phyloP scores from a whole-genome alignment of 352 stramenopile species.

The Pilasporangium apinafurcum region DNA sequence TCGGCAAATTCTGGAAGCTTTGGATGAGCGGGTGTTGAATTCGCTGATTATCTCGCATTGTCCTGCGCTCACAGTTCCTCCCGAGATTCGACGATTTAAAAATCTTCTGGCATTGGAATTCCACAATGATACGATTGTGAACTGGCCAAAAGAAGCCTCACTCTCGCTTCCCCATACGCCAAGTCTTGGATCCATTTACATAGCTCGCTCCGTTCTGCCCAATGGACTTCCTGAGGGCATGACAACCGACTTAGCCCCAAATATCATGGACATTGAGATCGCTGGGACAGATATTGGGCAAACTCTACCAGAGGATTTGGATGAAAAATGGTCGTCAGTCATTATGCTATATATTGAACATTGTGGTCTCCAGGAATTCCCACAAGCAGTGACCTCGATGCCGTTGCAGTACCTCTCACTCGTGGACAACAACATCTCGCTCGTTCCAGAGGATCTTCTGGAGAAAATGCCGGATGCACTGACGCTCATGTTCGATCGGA shows the following conservation, averaged over 20 bases:
- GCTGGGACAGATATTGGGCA: conserved; percentile 12
- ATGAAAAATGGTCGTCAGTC: conserved; percentile 19
- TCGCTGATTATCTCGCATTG: conserved; percentile 43
- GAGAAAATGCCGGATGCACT: conserved; percentile 21
- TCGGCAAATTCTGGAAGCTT: conserved; percentile 8
- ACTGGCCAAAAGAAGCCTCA: conserved; percentile 18
- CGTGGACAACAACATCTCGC: conserved; percentile 29
- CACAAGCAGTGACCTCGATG: conserved; percentile 8
- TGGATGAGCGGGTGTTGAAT: conserved; percentile 26
- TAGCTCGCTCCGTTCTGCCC: conserved; percentile 15
- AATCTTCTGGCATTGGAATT: conserved; percentile 32
- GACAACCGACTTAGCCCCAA: conserved; percentile 17
- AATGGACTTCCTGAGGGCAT: conserved; percentile 19
- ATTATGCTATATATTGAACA: conserved; percentile 33
- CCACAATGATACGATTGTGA: conserved; percentile 30
- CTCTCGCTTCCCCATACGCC: conserved; percentile 15
- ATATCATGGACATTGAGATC: conserved; percentile 30
- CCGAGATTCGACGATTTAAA: conserved; percentile 16
- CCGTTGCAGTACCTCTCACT: conserved; percentile 23
- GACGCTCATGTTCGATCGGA: conserved; percentile 26
- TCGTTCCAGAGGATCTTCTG: conserved; percentile 14
- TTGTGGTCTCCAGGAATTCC: conserved; percentile 23
- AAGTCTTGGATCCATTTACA: conserved; percentile 21
- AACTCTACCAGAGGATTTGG: conserved; percentile 13
- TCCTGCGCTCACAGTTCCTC: conserved; percentile 13